Percentiles rank a stretch among this genome's conserved stretches.
Conservation (phyloP, 2,329 filamentous ascomycete genomes). For the Lojkania enalia region DNA sequence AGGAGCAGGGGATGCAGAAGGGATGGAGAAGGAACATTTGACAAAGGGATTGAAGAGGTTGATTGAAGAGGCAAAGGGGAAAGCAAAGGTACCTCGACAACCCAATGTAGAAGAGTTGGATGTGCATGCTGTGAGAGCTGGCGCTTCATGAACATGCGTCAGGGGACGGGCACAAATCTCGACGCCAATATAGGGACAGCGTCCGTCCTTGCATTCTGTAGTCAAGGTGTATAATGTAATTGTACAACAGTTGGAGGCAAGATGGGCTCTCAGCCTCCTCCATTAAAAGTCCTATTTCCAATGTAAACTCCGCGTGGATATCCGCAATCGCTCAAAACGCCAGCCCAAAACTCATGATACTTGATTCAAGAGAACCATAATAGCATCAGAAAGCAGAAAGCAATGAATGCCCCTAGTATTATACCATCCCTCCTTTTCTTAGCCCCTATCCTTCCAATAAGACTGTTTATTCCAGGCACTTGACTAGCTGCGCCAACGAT, state of each 20-base stretch:
- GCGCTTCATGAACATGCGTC: background rate
- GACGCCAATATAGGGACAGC: background rate
- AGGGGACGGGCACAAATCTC: background rate
- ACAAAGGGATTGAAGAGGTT: slow-evolving; percentile 66
- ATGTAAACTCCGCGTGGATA: slow-evolving; percentile 29
- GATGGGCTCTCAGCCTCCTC: slow-evolving; percentile 5
- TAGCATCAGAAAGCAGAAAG: slow-evolving; percentile 85
- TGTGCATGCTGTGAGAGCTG: slow-evolving; percentile 9
- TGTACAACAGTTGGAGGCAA: slow-evolving; percentile 12
- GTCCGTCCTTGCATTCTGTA: background rate
- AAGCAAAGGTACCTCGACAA: background rate
- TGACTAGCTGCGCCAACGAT: slow-evolving; percentile 89
- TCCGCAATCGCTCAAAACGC: slow-evolving; percentile 30
- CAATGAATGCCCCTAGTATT: slow-evolving; percentile 89
- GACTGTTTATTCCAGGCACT: slow-evolving; percentile 86
- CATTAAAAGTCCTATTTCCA: slow-evolving; percentile 11
- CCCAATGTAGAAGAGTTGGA: slow-evolving; percentile 12
- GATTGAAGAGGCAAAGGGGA: slow-evolving; percentile 47
- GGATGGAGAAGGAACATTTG: slow-evolving; percentile 68
- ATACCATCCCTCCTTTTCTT: slow-evolving; percentile 95
- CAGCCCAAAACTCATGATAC: slow-evolving; percentile 7
- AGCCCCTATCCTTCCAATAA: slow-evolving; percentile 90
- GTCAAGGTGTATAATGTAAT: slow-evolving; percentile 32
- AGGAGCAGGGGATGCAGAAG: slow-evolving; percentile 71
- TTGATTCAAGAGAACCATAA: slow-evolving; percentile 58